phyloP scores from a whole-genome alignment of 306 rosid species.

The Fragaria ananassa region DNA sequence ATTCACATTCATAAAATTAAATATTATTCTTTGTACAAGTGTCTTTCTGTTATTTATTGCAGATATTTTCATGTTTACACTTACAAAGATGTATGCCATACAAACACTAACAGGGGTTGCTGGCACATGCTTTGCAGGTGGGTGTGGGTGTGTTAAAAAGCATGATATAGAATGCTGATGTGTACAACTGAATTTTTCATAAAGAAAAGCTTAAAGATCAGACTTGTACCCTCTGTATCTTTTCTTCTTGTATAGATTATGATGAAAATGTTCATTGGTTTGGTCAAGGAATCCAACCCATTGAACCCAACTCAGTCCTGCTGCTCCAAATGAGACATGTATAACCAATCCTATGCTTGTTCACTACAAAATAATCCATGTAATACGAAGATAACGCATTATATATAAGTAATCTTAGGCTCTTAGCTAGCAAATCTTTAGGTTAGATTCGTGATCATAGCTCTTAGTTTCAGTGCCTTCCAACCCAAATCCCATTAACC shows the following conservation, averaged over 20 bases:
- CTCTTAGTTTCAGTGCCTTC: not conserved
- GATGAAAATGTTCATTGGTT: not conserved
- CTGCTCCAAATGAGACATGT: not conserved
- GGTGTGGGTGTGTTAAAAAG: too few relatives aligned
- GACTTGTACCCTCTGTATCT: not conserved
- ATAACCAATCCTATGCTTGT: not conserved
- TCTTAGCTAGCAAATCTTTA: not conserved
- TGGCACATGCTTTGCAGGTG: too few relatives aligned
- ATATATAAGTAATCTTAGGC: not conserved
- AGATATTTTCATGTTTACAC: too few relatives aligned
- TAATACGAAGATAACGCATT: not conserved
- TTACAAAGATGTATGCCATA: too few relatives aligned
- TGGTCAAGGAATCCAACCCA: not conserved
- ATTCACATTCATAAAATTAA: too few relatives aligned
- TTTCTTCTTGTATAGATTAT: not conserved
- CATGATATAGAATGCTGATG: too few relatives aligned
- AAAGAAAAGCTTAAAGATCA: not conserved
- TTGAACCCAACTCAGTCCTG: not conserved
- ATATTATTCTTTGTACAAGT: too few relatives aligned
- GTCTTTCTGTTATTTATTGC: too few relatives aligned
- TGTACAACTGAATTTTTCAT: too few relatives aligned
- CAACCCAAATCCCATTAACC: slow-evolving; percentile 1
- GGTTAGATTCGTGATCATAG: not conserved
- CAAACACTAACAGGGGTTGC: too few relatives aligned
- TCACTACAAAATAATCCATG: not conserved